Evolutionary conservation across 768 basidiomycete species (phyloP).

Genomic region (Tulasnella sp.): DNA sequence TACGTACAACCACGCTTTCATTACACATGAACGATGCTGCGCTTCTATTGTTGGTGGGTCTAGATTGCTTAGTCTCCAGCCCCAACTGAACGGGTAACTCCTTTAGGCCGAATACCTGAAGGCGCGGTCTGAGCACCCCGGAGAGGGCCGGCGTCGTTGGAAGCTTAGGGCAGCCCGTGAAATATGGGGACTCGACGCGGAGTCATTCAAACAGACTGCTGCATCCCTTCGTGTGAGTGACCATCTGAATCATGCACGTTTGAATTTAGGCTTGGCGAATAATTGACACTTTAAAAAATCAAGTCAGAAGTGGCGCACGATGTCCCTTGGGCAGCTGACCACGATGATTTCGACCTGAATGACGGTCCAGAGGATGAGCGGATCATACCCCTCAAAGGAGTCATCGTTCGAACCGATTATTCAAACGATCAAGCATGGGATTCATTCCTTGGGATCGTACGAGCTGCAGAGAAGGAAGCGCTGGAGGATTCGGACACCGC

Average conservation of each 20-base stretch:
- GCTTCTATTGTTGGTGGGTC: too few species aligned
- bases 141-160: slow-evolving; percentile 11
- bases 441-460: slow-evolving; percentile 40
- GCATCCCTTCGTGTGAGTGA: background rate
- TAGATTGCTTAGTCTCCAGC: too few species aligned
- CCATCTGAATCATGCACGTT: background rate
- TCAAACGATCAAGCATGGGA: slow-evolving; percentile 57
- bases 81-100: too few species aligned
- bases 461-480: slow-evolving; percentile 46
- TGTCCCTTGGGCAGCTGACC: slow-evolving; percentile 10
- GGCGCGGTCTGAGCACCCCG: background rate
- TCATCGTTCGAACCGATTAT: slow-evolving; percentile 67
- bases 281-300: background rate
- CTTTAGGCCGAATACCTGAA: background rate
- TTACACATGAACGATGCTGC: too few species aligned
- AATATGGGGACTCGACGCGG: background rate
- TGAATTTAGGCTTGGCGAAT: background rate
- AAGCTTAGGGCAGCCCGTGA: slow-evolving; percentile 6
- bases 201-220: background rate
- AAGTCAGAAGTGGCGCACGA: background rate
- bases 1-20: too few species aligned
- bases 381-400: slow-evolving; percentile 28
- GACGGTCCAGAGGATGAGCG: background rate
- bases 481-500: background rate
- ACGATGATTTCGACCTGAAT: slow-evolving; percentile 12